Percentiles rank a stretch among this genome's conserved stretches.
phyloP scores from a whole-genome alignment of 1,284 basidiomycete genomes.

The Heimioporus punctisporus region DNA sequence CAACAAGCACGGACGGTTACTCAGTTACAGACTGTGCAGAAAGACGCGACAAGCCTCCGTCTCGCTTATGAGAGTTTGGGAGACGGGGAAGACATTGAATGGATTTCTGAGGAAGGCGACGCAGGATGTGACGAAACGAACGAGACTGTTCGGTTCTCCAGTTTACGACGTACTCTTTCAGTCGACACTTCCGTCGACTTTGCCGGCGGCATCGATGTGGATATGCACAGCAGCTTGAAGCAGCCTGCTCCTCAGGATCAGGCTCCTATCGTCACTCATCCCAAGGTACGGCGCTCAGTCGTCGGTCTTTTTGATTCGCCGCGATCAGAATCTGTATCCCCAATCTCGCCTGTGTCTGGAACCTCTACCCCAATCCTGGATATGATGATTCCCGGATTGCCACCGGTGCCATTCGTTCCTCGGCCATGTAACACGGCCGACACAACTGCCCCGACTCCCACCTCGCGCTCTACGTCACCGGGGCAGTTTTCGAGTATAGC shows the following conservation, averaged over 20 bases:
- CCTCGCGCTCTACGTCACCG: constrained; percentile 27
- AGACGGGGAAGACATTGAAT: constrained; percentile 52
- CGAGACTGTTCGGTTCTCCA: constrained; percentile 46
- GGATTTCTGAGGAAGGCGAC: constrained; percentile 33
- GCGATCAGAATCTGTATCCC: constrained; percentile 3
- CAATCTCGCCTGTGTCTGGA: constrained; percentile 15
- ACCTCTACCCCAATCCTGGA: constrained; percentile 26
- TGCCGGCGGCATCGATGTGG: constrained; percentile 29
- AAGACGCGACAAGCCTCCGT: constrained; percentile 70
- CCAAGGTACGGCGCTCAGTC: constrained; percentile 57
- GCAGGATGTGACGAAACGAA: constrained; percentile 26
- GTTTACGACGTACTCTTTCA: constrained; percentile 42
- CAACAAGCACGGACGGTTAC: constrained; percentile 65
- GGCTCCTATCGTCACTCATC: constrained; percentile 16
- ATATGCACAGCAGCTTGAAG: constrained; percentile 39
- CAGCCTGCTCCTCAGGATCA: constrained; percentile 18
- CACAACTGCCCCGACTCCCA: constrained; percentile 13
- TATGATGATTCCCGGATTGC: constrained; percentile 35
- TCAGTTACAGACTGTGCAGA: constrained; percentile 66
- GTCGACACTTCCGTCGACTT: constrained; percentile 30
- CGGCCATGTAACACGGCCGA: constrained; percentile 32
- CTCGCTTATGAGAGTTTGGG: constrained; percentile 73
- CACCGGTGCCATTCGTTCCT: constrained; percentile 34
- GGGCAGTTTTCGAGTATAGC: constrained; percentile 1
- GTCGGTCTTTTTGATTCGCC: constrained; percentile 61